Base-by-base conservation (phyloP, 2,329 filamentous ascomycete genomes). In the Fusarium euwallaceae region DNA sequence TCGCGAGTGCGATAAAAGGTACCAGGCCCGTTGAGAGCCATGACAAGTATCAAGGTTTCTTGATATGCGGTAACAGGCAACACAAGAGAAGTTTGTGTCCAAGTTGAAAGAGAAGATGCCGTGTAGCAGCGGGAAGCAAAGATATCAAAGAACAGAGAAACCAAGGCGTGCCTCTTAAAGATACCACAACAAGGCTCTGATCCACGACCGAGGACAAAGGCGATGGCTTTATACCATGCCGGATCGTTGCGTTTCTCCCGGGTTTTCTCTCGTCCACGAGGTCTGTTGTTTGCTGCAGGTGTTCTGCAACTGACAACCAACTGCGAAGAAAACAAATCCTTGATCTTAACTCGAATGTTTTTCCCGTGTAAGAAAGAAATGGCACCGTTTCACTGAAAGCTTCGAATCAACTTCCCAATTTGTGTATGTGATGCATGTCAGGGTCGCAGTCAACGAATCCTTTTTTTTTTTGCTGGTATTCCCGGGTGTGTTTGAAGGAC, bases 21-120 rank as follows among this genome's bases (percentile, higher is more conserved):
- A n/a, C 78, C 78, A 6, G 76, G 32, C 6, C 61, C 70, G 58
- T 82, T 80, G 61, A 81, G 64, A 36, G 77, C 72, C 80, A 81
- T 81, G 43, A 37, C 36, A 41, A 10, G 36, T 14, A 12, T 14
- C 36, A 27, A 60, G 11, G 17, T 60, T 27, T 14, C 56, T 22
- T 60, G 56, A 60, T 6, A 39, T 39, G 56, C 7, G 12, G 34
- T 41, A 39, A n/a, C 36, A 39, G 36, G 34, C 34, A 37, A 58
- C 32, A 60, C 34, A 39, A 39, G 22, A 7, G 22, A 10, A 27
- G 22, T 41, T 39, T 60, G 56, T 41, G 36, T 4, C 17, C 11
- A 10, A 24, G 16, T 60, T 32, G 34, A 39, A 58, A 41, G 56
- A 59, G 22, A 36, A 24, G 32, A 41, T 29, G 22, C 36, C 29